Evolutionary conservation across 345 rosid species (phyloP), one percentile per base, ranked within the genome.

Genomic region (Chamaenerion angustifolium): DNA sequence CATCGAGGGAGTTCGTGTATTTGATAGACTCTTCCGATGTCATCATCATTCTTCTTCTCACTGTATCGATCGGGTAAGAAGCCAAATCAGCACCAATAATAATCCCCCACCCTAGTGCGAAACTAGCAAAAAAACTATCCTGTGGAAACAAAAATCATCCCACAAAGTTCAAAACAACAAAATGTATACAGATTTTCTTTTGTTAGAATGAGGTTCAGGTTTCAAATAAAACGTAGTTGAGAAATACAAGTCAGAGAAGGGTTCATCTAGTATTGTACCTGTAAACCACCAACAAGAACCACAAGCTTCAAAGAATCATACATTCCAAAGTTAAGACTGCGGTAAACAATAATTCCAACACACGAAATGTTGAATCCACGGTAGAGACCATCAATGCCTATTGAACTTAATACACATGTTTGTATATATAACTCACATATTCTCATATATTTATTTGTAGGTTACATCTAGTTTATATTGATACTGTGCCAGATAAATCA

Each of bases 1-100:
- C 92, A 49, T 76, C 77, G 5, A 74, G 42, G 7, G 93, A 82
- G 66, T 80, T 82, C 68, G 73, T 74, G 75, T 82, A 82, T 67
- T 85, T 80, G 63, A 82, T 93, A 2, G 93, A 92, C 67, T 85
- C 95, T 50, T 93, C 95, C 1, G 93, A 85, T 0, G 95, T 85
- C 95, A 85, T 85, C 95, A 85, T 85, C 95, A 85, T 85, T 68
- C 95, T 82, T 73, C 95, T 83, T 9, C 93, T 85, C 43, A 82
- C 88, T 0, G 95, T 82, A 59, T 85, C 95, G 12, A 85, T 68
- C 4, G 95, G 95, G 68, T 85, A 85, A 6, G 95, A 77, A 0
- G 88, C 85, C 54, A 85, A 76, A 8, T 88, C 88, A 43, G 85
- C 95, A 58, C 92, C 88, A 3, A 75, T 80, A 15, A 92, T 85